Evolutionary conservation across 2,329 filamentous ascomycete genomes (phyloP).

Genomic region (Aaosphaeria pasadenensis): DNA sequence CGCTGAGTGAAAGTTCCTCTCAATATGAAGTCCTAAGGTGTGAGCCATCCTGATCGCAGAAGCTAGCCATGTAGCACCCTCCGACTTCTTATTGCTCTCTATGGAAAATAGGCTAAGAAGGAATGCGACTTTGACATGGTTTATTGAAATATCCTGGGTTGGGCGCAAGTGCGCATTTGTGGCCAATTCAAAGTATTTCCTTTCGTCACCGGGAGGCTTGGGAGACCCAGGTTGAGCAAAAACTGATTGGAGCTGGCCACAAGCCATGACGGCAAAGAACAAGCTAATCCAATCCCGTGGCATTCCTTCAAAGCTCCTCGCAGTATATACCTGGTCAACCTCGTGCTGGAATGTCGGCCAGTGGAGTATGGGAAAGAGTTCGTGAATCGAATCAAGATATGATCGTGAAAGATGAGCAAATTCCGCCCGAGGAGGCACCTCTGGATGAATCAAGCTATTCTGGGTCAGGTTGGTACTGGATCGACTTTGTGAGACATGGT

Average conservation of each 20-base stretch:
- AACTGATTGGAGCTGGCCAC: conserved; percentile 71
- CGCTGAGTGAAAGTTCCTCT: conserved; percentile 68
- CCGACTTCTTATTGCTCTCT: conserved; percentile 82
- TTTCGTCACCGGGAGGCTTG: conserved; percentile 53
- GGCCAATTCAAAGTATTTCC: conserved; percentile 69
- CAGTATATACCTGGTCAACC: conserved; percentile 73
- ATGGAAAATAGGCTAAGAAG: conserved; percentile 76
- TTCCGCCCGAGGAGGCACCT: conserved; percentile 66
- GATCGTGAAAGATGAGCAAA: conserved; percentile 71
- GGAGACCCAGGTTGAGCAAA: conserved; percentile 55
- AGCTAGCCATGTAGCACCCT: conserved; percentile 83
- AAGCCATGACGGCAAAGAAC: conserved; percentile 79
- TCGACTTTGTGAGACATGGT: conserved; percentile 68
- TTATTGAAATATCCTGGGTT: conserved; percentile 72
- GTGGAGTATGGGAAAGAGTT: conserved; percentile 80
- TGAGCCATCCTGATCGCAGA: conserved; percentile 77
- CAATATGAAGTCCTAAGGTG: conserved; percentile 75
- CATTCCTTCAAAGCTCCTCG: conserved; percentile 58
- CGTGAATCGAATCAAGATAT: conserved; percentile 75
- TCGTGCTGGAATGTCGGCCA: conserved; percentile 78
- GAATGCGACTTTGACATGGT: conserved; percentile 70
- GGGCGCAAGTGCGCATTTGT: conserved; percentile 73
- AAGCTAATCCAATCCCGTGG: conserved; percentile 72
- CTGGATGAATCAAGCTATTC: conserved; percentile 52
- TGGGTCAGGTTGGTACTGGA: conserved; percentile 45